Evolutionary conservation across 164 flowering plant species (phyloP).

Genomic region (Vitis cinerea): DNA sequence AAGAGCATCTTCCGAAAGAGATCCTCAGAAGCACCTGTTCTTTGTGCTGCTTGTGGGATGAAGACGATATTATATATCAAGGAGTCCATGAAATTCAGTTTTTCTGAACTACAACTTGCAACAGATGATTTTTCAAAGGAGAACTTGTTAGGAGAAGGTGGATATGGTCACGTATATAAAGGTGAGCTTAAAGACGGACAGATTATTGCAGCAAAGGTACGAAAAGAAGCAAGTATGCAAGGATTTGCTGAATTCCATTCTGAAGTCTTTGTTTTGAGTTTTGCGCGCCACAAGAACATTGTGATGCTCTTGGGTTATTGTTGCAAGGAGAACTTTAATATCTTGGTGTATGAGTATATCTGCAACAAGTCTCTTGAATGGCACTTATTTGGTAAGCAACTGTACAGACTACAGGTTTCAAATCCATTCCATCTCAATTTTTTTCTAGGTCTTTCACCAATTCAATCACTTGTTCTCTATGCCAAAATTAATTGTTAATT

Average conservation of each 20-base stretch:
- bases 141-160: slow-evolving; percentile 65
- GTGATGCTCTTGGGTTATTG: slow-evolving; percentile 64
- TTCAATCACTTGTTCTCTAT: neutral
- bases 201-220: slow-evolving; percentile 58
- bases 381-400: slow-evolving; percentile 53
- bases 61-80: slow-evolving; percentile 40
- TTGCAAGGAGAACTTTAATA: slow-evolving; percentile 41
- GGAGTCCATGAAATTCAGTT: slow-evolving; percentile 45
- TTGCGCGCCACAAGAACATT: slow-evolving; percentile 72
- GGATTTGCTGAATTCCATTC: slow-evolving; percentile 57
- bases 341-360: slow-evolving; percentile 69
- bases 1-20: slow-evolving; percentile 6
- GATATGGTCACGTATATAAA: slow-evolving; percentile 59
- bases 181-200: slow-evolving; percentile 64
- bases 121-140: slow-evolving; percentile 47
- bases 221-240: slow-evolving; percentile 56
- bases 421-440: neutral
- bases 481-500: neutral
- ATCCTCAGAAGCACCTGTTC: slow-evolving; percentile 41
- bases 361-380: slow-evolving; percentile 65
- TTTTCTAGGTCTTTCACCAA: neutral
- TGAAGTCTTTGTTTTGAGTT: slow-evolving; percentile 49
- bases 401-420: too few relatives aligned
- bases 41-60: slow-evolving; percentile 51
- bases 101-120: slow-evolving; percentile 46